Percentiles rank a stretch among this genome's conserved stretches.
Conservation (phyloP, 768 basidiomycete species). For the Calocybe cyanea region DNA sequence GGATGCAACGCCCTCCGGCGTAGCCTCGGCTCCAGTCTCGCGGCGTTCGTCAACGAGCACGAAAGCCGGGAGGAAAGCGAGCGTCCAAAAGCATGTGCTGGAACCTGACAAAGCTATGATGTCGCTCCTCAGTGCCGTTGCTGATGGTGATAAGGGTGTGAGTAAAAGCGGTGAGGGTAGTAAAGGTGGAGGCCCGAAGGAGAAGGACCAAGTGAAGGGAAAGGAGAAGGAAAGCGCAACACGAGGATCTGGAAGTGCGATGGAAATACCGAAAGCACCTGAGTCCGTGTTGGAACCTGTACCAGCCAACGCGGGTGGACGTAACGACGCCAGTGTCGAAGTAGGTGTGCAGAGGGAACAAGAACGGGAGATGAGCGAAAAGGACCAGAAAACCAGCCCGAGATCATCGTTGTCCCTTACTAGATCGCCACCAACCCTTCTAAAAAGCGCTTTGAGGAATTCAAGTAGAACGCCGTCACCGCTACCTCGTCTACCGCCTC, state of each 20-base stretch:
- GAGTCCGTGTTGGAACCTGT: conserved; percentile 30
- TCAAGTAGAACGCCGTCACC: conserved; percentile 50
- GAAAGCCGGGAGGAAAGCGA: no score
- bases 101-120: conserved; percentile 31
- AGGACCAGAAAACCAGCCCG: conserved; percentile 20
- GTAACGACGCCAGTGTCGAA: not conserved
- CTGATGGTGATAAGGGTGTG: not conserved
- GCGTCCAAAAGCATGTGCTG: conserved; percentile 7
- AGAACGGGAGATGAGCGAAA: conserved; percentile 1
- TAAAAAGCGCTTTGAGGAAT: conserved; percentile 62
- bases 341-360: not conserved
- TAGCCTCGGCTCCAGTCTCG: no score
- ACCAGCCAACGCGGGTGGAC: not conserved
- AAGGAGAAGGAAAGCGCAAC: conserved; percentile 1
- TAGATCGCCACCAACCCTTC: conserved; percentile 48
- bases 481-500: conserved; percentile 10
- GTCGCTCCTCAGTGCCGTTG: conserved; percentile 35
- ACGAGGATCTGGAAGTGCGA: not conserved
- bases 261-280: conserved; percentile 27
- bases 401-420: no score
- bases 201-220: conserved; percentile 7
- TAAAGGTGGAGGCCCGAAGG: conserved; percentile 12
- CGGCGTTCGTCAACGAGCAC: no score
- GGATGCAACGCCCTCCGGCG: no score
- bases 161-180: conserved; percentile 1